phyloP scores from a whole-genome alignment of 75 land plant species.

The Sequoia sempervirens region DNA sequence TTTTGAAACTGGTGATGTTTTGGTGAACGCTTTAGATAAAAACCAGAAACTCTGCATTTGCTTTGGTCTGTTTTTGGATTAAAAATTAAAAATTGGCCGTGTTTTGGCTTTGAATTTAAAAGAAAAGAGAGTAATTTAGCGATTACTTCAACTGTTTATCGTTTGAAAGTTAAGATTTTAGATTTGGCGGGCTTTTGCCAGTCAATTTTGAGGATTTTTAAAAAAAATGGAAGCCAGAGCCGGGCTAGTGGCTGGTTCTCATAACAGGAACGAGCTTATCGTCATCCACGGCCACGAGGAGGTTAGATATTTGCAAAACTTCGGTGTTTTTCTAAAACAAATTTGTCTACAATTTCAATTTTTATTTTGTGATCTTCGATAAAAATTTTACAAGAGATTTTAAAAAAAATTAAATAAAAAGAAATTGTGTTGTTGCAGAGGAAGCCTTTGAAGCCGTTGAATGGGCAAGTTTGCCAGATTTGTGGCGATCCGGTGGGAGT shows the following conservation, averaged over 20 bases:
- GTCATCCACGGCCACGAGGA: slow-evolving; percentile 80
- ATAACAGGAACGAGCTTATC: slow-evolving; percentile 77
- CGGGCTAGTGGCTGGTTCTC: slow-evolving; percentile 83
- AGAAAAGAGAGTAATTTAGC: neutral
- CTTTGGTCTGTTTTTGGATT: neutral
- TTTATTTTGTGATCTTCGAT: neutral
- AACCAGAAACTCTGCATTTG: neutral
- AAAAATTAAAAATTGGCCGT: neutral
- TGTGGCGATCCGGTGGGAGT: slow-evolving; percentile 68
- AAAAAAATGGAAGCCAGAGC: slow-evolving; percentile 70
- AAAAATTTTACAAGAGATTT: neutral
- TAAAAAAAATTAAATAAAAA: too few species aligned
- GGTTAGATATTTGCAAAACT: slow-evolving; percentile 22
- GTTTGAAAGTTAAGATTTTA: neutral
- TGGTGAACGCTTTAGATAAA: neutral
- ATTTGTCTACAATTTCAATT: neutral
- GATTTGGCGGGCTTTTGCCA: neutral
- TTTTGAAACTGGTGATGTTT: neutral
- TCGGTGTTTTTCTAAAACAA: neutral
- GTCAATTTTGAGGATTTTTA: too few species aligned
- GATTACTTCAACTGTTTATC: neutral
- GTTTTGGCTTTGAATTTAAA: neutral
- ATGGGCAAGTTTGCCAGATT: slow-evolving; percentile 74
- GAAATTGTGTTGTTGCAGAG: slow-evolving; percentile 33
- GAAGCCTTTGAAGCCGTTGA: slow-evolving; percentile 54